A percentile compares a stretch with the other conserved stretches of the same genome.
phyloP scores from a whole-genome alignment of 1,284 basidiomycete species.

The Rhizopogon parksii region DNA sequence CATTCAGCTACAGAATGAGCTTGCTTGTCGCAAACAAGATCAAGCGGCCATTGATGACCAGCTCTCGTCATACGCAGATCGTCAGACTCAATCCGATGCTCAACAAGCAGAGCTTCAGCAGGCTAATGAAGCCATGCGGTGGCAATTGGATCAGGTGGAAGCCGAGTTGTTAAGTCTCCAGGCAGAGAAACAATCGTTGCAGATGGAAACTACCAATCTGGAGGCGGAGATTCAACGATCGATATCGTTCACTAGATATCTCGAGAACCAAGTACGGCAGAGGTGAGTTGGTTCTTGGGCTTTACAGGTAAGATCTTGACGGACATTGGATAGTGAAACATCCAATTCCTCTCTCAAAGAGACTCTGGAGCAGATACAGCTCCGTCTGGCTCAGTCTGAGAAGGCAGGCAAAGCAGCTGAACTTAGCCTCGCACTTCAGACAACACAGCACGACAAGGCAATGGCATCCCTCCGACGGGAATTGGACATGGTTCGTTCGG shows the following conservation, averaged over 20 bases:
- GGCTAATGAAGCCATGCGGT: conserved; percentile 13
- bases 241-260: conserved; percentile 48
- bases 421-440: conserved; percentile 55
- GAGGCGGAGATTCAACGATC: conserved; percentile 59
- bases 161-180: conserved; percentile 29
- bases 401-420: conserved; percentile 55
- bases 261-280: conserved; percentile 57
- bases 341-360: conserved; percentile 36
- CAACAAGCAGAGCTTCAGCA: conserved; percentile 21
- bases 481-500: conserved; percentile 43
- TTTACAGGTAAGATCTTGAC: conserved; percentile 3
- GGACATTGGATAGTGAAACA: conserved; percentile 37
- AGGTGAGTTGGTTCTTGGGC: conserved; percentile 33
- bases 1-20: conserved; percentile 31
- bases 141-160: conserved; percentile 18
- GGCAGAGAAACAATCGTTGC: conserved; percentile 43
- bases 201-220: conserved; percentile 49
- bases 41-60: conserved; percentile 18
- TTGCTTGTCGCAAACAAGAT: conserved; percentile 22
- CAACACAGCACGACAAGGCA: conserved; percentile 57
- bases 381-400: conserved; percentile 44
- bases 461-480: conserved; percentile 50
- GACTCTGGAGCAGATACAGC: conserved; percentile 40
- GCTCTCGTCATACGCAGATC: conserved; percentile 18
- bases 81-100: conserved; percentile 8